phyloP scores from a whole-genome alignment of 805 yeast species.

The Yamadazyma olivae region DNA sequence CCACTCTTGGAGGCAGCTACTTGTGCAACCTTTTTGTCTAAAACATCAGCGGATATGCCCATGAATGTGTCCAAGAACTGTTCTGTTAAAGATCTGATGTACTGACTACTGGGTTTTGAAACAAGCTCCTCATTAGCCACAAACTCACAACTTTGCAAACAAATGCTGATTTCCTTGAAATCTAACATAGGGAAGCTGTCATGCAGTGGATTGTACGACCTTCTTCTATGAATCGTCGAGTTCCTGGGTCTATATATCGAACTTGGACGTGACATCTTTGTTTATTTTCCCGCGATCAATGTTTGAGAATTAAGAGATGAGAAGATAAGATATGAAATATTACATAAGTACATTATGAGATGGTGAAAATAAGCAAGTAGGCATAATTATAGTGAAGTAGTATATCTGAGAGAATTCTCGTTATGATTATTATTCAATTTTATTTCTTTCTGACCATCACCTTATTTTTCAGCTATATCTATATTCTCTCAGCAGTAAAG shows the following conservation, averaged over 20 bases:
- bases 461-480: constrained; percentile 8
- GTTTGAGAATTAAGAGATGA: neutral
- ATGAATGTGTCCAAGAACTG: constrained; percentile 61
- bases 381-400: neutral
- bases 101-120: constrained; percentile 54
- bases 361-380: neutral
- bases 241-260: constrained; percentile 26
- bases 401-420: too few relatives aligned
- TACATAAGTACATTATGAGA: neutral
- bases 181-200: constrained; percentile 66
- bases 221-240: constrained; percentile 16
- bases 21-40: constrained; percentile 6
- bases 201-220: constrained; percentile 17
- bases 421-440: too few relatives aligned
- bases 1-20: constrained; percentile 5
- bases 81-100: constrained; percentile 52
- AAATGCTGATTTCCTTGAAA: constrained; percentile 52
- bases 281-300: constrained; percentile 7
- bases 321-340: neutral
- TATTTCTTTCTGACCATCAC: too few relatives aligned
- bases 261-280: constrained; percentile 29
- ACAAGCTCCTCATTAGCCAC: constrained; percentile 59
- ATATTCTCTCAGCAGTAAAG: constrained; percentile 84
- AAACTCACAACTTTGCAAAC: constrained; percentile 61
- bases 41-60: constrained; percentile 38